phyloP scores from a whole-genome alignment of 2,329 filamentous ascomycete species.

The Pseudogymnoascus sp. region DNA sequence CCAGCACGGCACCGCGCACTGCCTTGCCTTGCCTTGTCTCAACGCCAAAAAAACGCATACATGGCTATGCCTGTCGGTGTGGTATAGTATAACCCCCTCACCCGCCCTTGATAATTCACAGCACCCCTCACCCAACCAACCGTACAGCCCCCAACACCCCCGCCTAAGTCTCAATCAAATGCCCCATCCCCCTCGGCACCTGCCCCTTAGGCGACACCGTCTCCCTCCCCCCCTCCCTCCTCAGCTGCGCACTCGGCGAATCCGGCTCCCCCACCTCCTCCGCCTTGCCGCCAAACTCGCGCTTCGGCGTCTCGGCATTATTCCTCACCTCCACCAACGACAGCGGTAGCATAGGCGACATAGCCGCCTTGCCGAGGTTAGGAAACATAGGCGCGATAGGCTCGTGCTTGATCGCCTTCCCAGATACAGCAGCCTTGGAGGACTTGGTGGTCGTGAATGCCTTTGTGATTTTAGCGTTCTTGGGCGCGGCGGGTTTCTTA shows the following conservation, averaged over 20 bases:
- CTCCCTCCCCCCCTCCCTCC: not conserved
- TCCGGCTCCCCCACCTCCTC: not conserved
- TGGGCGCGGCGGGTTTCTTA: slow-evolving; percentile 11
- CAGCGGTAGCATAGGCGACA: not conserved
- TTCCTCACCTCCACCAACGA: not conserved
- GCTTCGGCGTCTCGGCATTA: not conserved
- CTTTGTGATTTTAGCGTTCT: slow-evolving; percentile 18
- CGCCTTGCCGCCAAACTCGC: not conserved
- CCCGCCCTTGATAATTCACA: not conserved
- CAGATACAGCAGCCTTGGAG: slow-evolving; percentile 12
- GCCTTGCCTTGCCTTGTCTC: not conserved
- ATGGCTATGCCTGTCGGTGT: not conserved
- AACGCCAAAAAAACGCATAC: not conserved
- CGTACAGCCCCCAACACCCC: not conserved
- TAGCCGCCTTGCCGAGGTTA: slow-evolving; percentile 12
- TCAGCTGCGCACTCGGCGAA: not conserved
- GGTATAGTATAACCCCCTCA: not conserved
- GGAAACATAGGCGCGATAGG: slow-evolving; percentile 14
- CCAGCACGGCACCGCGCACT: not conserved
- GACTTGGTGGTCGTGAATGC: slow-evolving; percentile 22
- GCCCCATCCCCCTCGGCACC: slow-evolving; percentile 7
- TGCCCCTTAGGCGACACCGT: not conserved
- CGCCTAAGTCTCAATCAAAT: slow-evolving; percentile 1
- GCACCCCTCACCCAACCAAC: not conserved
- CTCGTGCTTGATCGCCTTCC: slow-evolving; percentile 8